These are phyloP conservation scores for Auriscalpium vulgare DNA, from an alignment of 768 basidiomycete species.

Conservation along the genomic window DNA sequence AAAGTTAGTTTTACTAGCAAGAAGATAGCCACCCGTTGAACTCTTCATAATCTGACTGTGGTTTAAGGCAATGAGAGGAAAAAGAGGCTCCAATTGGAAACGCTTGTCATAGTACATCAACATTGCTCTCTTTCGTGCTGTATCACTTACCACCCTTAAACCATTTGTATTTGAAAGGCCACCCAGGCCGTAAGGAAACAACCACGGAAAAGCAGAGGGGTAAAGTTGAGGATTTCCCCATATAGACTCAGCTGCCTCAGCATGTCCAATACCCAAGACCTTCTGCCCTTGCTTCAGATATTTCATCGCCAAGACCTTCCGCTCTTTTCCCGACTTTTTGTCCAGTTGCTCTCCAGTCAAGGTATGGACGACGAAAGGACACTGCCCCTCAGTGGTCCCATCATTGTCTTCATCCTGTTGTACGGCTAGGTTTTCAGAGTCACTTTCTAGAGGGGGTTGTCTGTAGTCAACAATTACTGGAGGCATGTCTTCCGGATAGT, in stretches of 20 bases:
- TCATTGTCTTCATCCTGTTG: conserved; percentile 22
- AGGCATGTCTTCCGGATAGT: conserved; percentile 15
- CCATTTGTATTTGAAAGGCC: conserved; percentile 21
- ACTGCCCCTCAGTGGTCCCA: conserved; percentile 24
- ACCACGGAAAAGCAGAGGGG: conserved; percentile 33
- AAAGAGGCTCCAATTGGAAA: conserved; percentile 30
- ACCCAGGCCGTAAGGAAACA: conserved; percentile 34
- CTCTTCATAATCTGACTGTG: conserved; percentile 29
- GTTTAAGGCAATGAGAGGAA: conserved; percentile 32
- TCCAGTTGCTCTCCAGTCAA: conserved; percentile 21
- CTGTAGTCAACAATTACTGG: conserved; percentile 12
- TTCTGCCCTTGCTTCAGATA: conserved; percentile 22
- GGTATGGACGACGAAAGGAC: conserved; percentile 32
- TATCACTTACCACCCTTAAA: conserved; percentile 14
- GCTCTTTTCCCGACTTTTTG: background rate
- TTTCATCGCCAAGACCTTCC: conserved; percentile 18
- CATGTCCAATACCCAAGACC: conserved; percentile 24
- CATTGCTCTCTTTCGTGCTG: conserved; percentile 20
- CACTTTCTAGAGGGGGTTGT: background rate
- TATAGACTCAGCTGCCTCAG: conserved; percentile 20
- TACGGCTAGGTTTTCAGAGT: conserved; percentile 10
- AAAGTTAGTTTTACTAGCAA: conserved; percentile 5
- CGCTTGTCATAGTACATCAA: conserved; percentile 33
- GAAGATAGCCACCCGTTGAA: conserved; percentile 19
- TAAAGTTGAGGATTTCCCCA: conserved; percentile 28